phyloP scores from a whole-genome alignment of 2,329 filamentous ascomycete genomes.

The Paracoccidioides lutzii region DNA sequence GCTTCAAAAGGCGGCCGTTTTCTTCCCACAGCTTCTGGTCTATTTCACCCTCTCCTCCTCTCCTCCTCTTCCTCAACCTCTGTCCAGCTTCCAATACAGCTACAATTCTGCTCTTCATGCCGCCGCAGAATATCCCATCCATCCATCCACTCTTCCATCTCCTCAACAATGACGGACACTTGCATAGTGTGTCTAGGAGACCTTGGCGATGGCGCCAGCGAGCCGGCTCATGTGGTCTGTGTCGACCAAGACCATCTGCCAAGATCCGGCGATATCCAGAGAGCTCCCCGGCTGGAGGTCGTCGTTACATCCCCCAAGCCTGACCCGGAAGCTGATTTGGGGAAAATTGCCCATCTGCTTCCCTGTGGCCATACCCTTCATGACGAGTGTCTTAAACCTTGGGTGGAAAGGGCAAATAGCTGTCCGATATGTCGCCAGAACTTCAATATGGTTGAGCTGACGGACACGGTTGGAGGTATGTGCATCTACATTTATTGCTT shows the following conservation, averaged over 20 bases:
- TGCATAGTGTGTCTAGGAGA: conserved; percentile 62
- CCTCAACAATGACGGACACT: conserved; percentile 47
- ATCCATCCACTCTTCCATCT: conserved; percentile 18
- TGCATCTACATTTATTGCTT: conserved; percentile 14
- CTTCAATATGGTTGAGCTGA: conserved; percentile 83
- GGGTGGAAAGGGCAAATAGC: conserved; percentile 94
- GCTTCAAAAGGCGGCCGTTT: conserved; percentile 26
- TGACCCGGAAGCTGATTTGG: conserved; percentile 26
- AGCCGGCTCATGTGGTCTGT: conserved; percentile 29
- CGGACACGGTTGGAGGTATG: conserved; percentile 66
- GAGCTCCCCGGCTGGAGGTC: conserved; percentile 12
- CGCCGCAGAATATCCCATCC: conserved; percentile 20
- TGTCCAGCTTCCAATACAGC: conserved; percentile 7
- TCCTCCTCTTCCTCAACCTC: conserved; percentile 12
- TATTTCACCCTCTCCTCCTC: conserved; percentile 18
- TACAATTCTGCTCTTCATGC: conserved; percentile 26
- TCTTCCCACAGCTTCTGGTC: conserved; percentile 13
- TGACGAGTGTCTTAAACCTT: conserved; percentile 81
- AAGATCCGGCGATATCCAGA: conserved; percentile 13
- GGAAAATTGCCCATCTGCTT: conserved; percentile 47
- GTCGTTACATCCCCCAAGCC: conserved; percentile 8
- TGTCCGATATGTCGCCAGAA: conserved; percentile 90
- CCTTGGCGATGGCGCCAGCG: conserved; percentile 46
- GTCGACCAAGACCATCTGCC: conserved; percentile 15
- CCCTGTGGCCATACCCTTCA: conserved; percentile 88